Conservation (phyloP, 148 eudicot genomes). For the Silene conica region DNA sequence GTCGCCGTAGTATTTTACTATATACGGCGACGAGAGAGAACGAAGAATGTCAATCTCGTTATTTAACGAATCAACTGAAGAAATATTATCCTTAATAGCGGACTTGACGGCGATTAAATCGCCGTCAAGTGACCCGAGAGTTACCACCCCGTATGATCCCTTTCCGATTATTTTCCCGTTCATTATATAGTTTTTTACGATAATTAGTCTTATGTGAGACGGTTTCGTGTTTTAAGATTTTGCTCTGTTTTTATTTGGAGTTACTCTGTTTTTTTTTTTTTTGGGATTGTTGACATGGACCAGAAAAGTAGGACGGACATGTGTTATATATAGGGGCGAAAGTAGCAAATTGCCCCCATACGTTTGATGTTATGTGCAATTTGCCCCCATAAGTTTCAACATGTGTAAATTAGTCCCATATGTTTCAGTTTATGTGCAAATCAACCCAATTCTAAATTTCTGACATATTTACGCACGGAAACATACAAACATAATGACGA, state of each 20-base stretch:
- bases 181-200: neutral
- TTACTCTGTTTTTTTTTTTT: neutral
- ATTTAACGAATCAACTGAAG: conserved; percentile 35
- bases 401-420: too few species aligned
- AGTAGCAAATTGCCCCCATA: too few species aligned
- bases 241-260: neutral
- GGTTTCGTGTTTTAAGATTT: neutral
- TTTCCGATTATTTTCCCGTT: conserved; percentile 34
- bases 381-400: too few species aligned
- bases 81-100: conserved; percentile 19
- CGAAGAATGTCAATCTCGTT: conserved; percentile 54
- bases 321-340: conserved; percentile 30
- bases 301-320: neutral
- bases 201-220: neutral
- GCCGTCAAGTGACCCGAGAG: conserved; percentile 38
- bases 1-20: conserved; percentile 50
- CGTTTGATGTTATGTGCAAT: too few species aligned
- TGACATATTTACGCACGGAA: too few species aligned
- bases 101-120: conserved; percentile 67
- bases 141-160: conserved; percentile 64
- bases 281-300: conserved; percentile 27
- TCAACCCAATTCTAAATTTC: too few species aligned
- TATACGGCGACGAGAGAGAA: conserved; percentile 48
- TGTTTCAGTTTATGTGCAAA: too few species aligned
- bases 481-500: too few species aligned